Percentiles rank a stretch among this genome's conserved stretches.
These are phyloP conservation scores for Pisolithus marmoratus DNA, from an alignment of 768 basidiomycete species.

Conservation along the genomic window DNA sequence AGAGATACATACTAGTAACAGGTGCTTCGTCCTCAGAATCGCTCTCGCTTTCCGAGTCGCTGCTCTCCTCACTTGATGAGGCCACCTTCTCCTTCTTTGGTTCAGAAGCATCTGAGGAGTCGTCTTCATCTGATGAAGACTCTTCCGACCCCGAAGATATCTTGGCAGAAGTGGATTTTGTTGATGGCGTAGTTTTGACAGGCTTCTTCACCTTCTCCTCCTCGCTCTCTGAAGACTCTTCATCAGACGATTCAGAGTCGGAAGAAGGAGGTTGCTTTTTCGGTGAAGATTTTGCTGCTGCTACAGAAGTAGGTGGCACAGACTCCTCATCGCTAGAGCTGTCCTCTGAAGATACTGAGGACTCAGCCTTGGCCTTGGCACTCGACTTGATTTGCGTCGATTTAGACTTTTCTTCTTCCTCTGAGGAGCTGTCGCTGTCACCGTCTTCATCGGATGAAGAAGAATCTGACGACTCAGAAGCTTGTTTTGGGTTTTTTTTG, in stretches of 20 bases:
- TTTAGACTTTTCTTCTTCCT: slow-evolving; percentile 24
- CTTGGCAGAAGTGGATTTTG: too few relatives aligned
- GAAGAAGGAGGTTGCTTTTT: neutral
- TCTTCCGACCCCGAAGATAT: too few relatives aligned
- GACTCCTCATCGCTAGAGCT: slow-evolving; percentile 2
- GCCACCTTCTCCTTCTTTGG: neutral
- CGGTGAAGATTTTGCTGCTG: neutral
- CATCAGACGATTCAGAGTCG: slow-evolving; percentile 3
- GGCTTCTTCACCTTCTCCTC: neutral
- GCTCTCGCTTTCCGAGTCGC: slow-evolving; percentile 12
- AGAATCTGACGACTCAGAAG: neutral
- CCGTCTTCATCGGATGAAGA: slow-evolving; percentile 14
- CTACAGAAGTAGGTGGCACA: neutral
- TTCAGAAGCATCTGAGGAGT: neutral
- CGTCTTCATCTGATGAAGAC: neutral
- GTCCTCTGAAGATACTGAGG: slow-evolving; percentile 14
- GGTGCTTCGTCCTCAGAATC: slow-evolving; percentile 11
- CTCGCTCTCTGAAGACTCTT: slow-evolving; percentile 5
- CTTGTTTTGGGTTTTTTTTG: neutral
- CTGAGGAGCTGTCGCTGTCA: slow-evolving; percentile 17
- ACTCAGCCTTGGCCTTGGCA: slow-evolving; percentile 4
- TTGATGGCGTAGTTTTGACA: too few relatives aligned
- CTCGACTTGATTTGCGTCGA: slow-evolving; percentile 10
- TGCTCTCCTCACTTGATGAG: slow-evolving; percentile 15
- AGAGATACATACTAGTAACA: neutral